Conservation (phyloP, 306 rosid species). For the Cucurbita moschata region DNA sequence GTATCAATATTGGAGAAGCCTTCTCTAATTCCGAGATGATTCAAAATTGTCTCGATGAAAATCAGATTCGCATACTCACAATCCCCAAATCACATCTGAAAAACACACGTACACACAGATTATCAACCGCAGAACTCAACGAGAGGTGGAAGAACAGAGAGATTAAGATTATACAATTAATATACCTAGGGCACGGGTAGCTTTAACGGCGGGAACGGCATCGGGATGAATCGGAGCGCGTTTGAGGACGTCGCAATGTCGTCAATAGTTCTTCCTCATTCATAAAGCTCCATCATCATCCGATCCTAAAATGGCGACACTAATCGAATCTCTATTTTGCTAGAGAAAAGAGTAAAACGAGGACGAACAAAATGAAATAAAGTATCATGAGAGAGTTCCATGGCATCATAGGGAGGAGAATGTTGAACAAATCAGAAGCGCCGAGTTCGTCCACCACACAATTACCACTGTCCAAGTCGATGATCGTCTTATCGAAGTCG, state of each 20-base stretch:
- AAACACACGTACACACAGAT: not conserved
- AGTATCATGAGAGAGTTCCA: conserved; percentile 3
- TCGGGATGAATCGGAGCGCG: conserved; percentile 40
- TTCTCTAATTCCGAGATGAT: conserved; percentile 1
- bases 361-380: not conserved
- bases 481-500: conserved; percentile 6
- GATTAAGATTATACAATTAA: not conserved
- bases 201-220: conserved; percentile 46
- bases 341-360: not conserved
- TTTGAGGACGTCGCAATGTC: conserved; percentile 37
- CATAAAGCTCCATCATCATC: conserved; percentile 64
- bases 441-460: conserved; percentile 6
- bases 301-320: conserved; percentile 29
- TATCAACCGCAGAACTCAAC: not conserved
- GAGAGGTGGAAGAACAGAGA: not conserved
- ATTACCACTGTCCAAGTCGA: not conserved
- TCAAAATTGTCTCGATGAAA: conserved; percentile 1
- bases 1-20: conserved; percentile 2
- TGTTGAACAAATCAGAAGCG: conserved; percentile 1
- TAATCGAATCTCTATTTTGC: not conserved
- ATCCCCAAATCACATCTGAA: conserved; percentile 7
- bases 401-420: conserved; percentile 4
- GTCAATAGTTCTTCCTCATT: conserved; percentile 33
- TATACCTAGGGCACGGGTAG: conserved; percentile 42
- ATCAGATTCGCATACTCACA: conserved; percentile 4